phyloP scores from a whole-genome alignment of 495 filamentous ascomycete genomes.

The Penicillium herquei region DNA sequence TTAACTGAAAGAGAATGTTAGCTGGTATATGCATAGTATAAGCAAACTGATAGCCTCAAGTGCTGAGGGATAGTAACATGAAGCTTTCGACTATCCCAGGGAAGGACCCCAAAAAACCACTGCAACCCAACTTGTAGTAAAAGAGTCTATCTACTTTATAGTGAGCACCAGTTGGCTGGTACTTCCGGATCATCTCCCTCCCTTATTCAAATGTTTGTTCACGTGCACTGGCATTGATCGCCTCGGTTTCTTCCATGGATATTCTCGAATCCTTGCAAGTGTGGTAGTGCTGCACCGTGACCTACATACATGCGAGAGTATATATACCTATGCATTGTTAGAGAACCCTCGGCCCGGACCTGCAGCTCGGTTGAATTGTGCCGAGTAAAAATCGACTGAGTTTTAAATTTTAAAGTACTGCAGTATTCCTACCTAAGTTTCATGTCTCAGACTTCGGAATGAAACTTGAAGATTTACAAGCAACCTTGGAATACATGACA shows the following conservation, averaged over 20 bases:
- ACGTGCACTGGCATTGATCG: not conserved
- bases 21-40: too few relatives aligned
- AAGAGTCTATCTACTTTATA: too few relatives aligned
- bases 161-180: too few relatives aligned
- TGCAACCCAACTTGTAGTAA: too few relatives aligned
- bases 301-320: too few relatives aligned
- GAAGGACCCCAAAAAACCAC: too few relatives aligned
- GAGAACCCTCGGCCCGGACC: not conserved
- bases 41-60: too few relatives aligned
- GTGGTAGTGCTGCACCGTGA: too few relatives aligned
- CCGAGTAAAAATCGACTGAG: not conserved
- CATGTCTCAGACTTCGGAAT: not conserved
- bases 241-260: not conserved
- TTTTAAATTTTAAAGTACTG: not conserved
- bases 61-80: too few relatives aligned
- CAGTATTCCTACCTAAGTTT: not conserved
- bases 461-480: not conserved
- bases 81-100: too few relatives aligned
- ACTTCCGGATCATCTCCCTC: too few relatives aligned
- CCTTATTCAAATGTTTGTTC: not conserved
- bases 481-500: not conserved
- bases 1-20: too few relatives aligned
- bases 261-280: not conserved
- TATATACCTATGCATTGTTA: not conserved
- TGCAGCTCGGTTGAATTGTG: not conserved